Evolutionary conservation across 345 rosid species (phyloP).

Genomic region (Sonneratia caseolaris): DNA sequence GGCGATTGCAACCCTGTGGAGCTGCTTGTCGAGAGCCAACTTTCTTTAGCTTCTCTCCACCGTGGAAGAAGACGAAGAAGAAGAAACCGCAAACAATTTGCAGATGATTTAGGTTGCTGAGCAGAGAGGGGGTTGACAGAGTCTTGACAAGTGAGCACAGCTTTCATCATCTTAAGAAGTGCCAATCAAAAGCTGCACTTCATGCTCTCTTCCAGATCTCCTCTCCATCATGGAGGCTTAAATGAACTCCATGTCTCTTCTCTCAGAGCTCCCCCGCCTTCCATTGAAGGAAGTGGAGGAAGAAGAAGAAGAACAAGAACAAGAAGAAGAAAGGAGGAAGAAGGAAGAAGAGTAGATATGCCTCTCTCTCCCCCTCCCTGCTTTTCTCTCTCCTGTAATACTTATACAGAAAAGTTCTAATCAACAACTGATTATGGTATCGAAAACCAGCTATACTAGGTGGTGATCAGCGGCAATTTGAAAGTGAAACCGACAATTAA

Average conservation of each 20-base stretch:
- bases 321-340: background rate
- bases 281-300: background rate
- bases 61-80: background rate
- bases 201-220: background rate
- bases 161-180: background rate
- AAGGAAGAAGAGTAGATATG: background rate
- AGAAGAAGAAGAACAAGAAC: background rate
- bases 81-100: background rate
- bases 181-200: background rate
- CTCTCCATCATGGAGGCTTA: background rate
- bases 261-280: background rate
- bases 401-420: background rate
- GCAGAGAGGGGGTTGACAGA: background rate
- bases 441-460: background rate
- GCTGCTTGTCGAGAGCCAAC: background rate
- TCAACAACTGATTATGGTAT: background rate
- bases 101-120: background rate
- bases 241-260: background rate
- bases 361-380: background rate
- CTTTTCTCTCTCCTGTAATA: background rate
- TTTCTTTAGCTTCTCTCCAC: background rate
- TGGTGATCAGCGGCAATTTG: background rate
- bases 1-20: background rate
- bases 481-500: background rate
- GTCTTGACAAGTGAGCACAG: conserved; percentile 2